Conservation (phyloP, 2,329 filamentous ascomycete genomes). For the Microsporum audouinii region DNA sequence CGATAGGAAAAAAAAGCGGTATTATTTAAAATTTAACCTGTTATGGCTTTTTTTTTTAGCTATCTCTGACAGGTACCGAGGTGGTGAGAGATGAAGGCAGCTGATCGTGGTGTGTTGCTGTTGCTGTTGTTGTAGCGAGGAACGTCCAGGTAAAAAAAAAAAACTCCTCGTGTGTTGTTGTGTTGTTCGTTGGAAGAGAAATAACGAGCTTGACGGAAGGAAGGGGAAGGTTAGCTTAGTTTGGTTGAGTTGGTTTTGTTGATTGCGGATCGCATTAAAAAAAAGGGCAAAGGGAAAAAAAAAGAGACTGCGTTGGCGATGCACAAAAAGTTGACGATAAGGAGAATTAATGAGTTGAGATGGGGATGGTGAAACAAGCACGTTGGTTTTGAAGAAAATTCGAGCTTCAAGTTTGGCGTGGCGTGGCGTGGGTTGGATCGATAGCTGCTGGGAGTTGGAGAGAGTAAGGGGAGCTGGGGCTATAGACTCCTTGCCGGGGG, state of each 20-base stretch:
- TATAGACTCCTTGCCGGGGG: constrained; percentile 5
- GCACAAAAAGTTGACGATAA: neutral
- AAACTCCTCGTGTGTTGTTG: neutral
- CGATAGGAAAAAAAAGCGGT: neutral
- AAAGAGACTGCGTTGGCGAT: constrained; percentile 4
- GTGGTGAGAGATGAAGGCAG: neutral
- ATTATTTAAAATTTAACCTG: neutral
- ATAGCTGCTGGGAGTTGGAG: constrained; percentile 16
- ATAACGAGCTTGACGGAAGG: neutral
- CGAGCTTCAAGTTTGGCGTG: constrained; percentile 6
- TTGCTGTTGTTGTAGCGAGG: neutral
- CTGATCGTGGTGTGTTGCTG: neutral
- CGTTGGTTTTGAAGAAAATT: constrained; percentile 1
- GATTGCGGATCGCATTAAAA: constrained; percentile 13
- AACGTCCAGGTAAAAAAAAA: neutral
- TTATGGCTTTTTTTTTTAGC: neutral
- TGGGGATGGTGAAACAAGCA: constrained; percentile 5
- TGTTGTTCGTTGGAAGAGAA: neutral
- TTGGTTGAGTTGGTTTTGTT: constrained; percentile 6
- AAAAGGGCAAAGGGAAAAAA: constrained; percentile 9
- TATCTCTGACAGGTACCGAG: neutral
- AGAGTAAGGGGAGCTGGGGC: constrained; percentile 12
- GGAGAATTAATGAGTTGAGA: constrained; percentile 7
- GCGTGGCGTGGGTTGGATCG: constrained; percentile 12
- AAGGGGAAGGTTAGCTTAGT: constrained; percentile 5